These are phyloP conservation scores for Phalaenopsis aphrodite DNA, from an alignment of 106 monocot species.

Conservation along the genomic window DNA sequence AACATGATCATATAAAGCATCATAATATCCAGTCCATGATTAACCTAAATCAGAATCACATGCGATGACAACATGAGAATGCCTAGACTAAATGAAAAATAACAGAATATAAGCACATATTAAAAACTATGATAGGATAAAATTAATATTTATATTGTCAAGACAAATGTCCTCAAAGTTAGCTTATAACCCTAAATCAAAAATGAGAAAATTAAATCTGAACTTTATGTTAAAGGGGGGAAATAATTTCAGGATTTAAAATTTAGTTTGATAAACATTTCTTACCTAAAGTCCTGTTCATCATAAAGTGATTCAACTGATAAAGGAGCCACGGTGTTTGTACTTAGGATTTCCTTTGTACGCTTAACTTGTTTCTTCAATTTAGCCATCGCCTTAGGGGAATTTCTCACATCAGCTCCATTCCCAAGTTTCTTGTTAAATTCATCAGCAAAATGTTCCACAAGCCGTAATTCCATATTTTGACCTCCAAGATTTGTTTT, in stretches of 20 bases:
- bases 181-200: not conserved
- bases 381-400: slow-evolving; percentile 94
- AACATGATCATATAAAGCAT: not conserved
- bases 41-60: not conserved
- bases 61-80: not conserved
- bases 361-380: slow-evolving; percentile 98
- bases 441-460: slow-evolving; percentile 93
- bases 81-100: not conserved
- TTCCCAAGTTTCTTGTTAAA: slow-evolving; percentile 85
- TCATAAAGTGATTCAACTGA: slow-evolving; percentile 94
- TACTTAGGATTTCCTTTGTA: slow-evolving; percentile 98
- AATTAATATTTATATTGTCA: not conserved
- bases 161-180: not conserved
- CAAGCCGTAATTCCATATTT: slow-evolving; percentile 73
- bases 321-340: slow-evolving; percentile 83
- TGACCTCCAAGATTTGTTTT: slow-evolving; percentile 79
- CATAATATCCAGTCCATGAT: not conserved
- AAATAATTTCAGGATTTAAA: not conserved
- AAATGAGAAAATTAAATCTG: not conserved
- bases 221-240: not conserved
- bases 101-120: not conserved
- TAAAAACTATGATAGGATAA: not conserved
- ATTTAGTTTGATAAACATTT: not conserved
- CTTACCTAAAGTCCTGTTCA: slow-evolving; percentile 90
- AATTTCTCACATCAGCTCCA: slow-evolving; percentile 79